A percentile compares a stretch with the other conserved stretches of the same genome.
phyloP scores from a whole-genome alignment of 371 early-diverging fungal species.

The Mucor sp. region DNA sequence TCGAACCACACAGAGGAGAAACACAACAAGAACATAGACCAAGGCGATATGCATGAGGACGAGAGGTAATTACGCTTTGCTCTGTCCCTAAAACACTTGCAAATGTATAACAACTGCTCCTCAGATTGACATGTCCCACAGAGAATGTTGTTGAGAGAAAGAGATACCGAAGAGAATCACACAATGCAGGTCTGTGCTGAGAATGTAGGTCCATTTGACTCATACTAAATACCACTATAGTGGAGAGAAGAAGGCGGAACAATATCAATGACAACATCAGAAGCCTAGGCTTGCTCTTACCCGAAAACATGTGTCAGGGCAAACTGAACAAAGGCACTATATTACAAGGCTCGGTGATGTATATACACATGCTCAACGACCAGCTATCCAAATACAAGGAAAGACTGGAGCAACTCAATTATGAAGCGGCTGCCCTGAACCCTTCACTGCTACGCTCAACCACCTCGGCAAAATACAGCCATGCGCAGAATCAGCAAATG shows the following conservation, averaged over 20 bases:
- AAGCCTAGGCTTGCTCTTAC: slow-evolving; percentile 14
- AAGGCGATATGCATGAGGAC: background rate
- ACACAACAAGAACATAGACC: background rate
- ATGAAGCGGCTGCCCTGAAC: slow-evolving; percentile 28
- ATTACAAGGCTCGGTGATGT: slow-evolving; percentile 77
- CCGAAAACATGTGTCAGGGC: slow-evolving; percentile 21
- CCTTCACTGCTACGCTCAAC: background rate
- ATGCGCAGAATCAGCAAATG: too few relatives aligned
- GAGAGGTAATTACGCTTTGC: background rate
- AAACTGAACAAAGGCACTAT: slow-evolving; percentile 78
- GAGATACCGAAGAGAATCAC: slow-evolving; percentile 16
- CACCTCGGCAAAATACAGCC: too few relatives aligned
- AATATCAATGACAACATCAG: slow-evolving; percentile 24
- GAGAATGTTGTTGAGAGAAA: background rate
- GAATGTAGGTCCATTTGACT: background rate
- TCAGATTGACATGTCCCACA: background rate
- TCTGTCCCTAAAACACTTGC: background rate
- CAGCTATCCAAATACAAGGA: slow-evolving; percentile 36
- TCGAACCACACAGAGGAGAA: background rate
- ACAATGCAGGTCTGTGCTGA: slow-evolving; percentile 14
- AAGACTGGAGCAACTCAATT: slow-evolving; percentile 55
- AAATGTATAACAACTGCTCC: background rate
- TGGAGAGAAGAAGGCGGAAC: slow-evolving; percentile 21
- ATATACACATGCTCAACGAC: slow-evolving; percentile 39
- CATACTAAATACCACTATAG: background rate